Percentiles rank a stretch among this genome's conserved stretches.
Evolutionary conservation across 2,329 filamentous ascomycete genomes (phyloP).

Genomic region (Ceratocystis ficicola): DNA sequence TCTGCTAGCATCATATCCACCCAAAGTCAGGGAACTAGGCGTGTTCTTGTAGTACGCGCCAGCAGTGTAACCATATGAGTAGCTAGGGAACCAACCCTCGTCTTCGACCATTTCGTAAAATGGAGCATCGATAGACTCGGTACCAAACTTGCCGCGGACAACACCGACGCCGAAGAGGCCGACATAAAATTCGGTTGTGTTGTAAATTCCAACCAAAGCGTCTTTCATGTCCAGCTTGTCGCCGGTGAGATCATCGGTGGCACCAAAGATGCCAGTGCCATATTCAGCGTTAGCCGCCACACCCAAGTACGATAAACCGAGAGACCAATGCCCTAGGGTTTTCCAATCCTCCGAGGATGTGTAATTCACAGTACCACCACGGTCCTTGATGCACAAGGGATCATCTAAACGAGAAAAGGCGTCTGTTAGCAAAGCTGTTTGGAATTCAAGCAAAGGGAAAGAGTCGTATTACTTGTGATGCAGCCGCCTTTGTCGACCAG

Average conservation of each 20-base stretch:
- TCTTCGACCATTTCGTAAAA: constrained; percentile 47
- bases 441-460: not conserved
- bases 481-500: constrained; percentile 50
- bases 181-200: constrained; percentile 43
- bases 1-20: constrained; percentile 53
- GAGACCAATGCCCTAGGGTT: constrained; percentile 45
- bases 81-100: constrained; percentile 51
- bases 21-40: constrained; percentile 51
- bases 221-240: constrained; percentile 34
- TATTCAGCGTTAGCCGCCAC: constrained; percentile 51
- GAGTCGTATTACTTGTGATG: constrained; percentile 33
- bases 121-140: constrained; percentile 38
- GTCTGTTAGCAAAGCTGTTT: not conserved
- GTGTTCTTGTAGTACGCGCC: constrained; percentile 51
- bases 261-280: constrained; percentile 41
- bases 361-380: constrained; percentile 48
- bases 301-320: constrained; percentile 48
- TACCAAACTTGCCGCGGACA: constrained; percentile 40
- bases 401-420: constrained; percentile 30
- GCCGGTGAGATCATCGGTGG: constrained; percentile 32
- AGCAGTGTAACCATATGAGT: constrained; percentile 65
- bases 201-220: constrained; percentile 41
- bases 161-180: constrained; percentile 48
- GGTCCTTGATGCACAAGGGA: constrained; percentile 40
- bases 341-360: constrained; percentile 46